Base-by-base conservation (phyloP, 148 eudicot genomes). In the Fagopyrum esculentum region DNA sequence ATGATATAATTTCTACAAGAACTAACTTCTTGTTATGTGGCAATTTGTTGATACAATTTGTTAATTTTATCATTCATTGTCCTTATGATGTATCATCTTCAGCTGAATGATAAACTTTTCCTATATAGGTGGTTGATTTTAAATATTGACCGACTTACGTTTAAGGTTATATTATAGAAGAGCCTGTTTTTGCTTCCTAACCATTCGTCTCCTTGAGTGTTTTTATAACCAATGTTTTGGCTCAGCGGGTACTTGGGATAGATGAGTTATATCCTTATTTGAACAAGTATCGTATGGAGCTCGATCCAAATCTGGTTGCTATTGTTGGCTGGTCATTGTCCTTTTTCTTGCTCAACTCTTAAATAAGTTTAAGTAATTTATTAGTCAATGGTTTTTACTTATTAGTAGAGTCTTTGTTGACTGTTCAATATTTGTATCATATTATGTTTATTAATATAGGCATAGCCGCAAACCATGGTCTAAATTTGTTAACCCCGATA, bases 391-490 rank as follows among this genome's bases (percentile, higher is more conserved):
- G 3, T 49, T 49, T 22, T 49, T 49, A 49, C 52, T 8, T 35
- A 35, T 35, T 35, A 35, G 40, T 35, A 35, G 40, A 35, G 40
- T 35, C 40, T 35, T 35, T 35, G 3, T 2, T 35, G 40, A 35
- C 40, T 1, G 40, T 2, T 35, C 26, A 22, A 22, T 22, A 22
- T 22, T 22, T 22, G 26, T 22, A 22, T 22, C 40, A 35, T 35
- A 35, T 35, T 35, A 1, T 35, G 3, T 35, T 1, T 35, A 35
- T 17, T 1, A 4, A 35, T 83, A 57, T 76, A 93, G 98, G 86
- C 98, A 93, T 72, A 84, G 87, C 80, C 80, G 89, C 75, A 91
- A 93, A 80, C 97, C 91, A 15, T 93, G 92, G 97, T 76, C 87
- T n/a, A 91, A 87, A 82, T 93, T 89, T 76, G 87, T 93, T 4